Evolutionary conservation across 371 early-diverging fungal species (phyloP).

Genomic region (Rhizopus arrhizus): DNA sequence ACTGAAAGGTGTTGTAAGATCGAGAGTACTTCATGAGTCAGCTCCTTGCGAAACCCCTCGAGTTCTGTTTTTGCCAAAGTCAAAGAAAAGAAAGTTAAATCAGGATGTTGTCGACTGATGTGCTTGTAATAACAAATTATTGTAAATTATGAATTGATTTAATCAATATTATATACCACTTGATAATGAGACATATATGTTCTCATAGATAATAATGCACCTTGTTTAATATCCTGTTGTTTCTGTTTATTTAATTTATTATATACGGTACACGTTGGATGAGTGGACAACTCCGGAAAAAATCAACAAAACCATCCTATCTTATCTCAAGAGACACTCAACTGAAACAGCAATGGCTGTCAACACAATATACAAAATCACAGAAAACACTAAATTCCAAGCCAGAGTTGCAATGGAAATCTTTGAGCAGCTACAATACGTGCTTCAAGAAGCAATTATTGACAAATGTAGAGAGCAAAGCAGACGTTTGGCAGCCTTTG

Average conservation of each 20-base stretch:
- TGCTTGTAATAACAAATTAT: background rate
- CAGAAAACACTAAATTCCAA: constrained; percentile 12
- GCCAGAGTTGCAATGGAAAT: constrained; percentile 11
- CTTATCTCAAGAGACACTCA: background rate
- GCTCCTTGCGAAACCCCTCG: constrained; percentile 21
- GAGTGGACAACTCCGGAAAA: constrained; percentile 9
- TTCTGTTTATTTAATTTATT: too few relatives aligned
- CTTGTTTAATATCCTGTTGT: too few relatives aligned
- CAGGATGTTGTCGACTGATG: background rate
- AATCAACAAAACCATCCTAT: constrained; percentile 1
- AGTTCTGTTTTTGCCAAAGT: constrained; percentile 23
- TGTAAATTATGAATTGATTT: too few relatives aligned
- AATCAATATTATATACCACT: too few relatives aligned
- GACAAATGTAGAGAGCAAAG: constrained; percentile 5
- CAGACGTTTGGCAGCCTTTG: constrained; percentile 13
- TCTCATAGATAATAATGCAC: too few relatives aligned
- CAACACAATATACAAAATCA: constrained; percentile 6
- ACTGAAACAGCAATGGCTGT: constrained; percentile 1
- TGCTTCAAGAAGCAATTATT: background rate
- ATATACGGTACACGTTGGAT: constrained; percentile 2
- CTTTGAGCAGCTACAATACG: constrained; percentile 9
- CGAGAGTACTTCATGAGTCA: constrained; percentile 14
- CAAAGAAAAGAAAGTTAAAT: constrained; percentile 20
- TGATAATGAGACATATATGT: too few relatives aligned
- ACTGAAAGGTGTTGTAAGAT: constrained; percentile 17